These are phyloP conservation scores for Irpex rosettiformis DNA, from an alignment of 1,284 basidiomycete species.

Conservation along the genomic window DNA sequence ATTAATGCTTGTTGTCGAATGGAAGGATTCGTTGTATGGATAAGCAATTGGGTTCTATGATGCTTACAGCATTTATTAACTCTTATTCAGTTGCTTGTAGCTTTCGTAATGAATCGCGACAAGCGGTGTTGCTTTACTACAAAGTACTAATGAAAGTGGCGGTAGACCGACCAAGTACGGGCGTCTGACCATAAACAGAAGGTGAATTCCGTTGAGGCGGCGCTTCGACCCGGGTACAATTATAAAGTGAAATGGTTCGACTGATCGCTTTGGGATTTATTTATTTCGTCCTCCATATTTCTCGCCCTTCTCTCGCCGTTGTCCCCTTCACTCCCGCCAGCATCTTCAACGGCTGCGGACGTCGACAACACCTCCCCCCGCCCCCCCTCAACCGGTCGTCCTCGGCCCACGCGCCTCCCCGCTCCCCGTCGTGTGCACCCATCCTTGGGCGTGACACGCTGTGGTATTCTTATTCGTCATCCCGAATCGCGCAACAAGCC, in stretches of 20 bases:
- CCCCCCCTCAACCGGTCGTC: conserved; percentile 15
- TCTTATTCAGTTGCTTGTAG: too few species aligned
- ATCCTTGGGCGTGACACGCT: too few species aligned
- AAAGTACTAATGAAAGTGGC: too few species aligned
- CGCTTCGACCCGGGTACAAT: background rate
- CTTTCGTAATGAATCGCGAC: too few species aligned
- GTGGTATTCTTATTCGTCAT: conserved; percentile 11
- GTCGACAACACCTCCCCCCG: conserved; percentile 5
- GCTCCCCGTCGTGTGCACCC: background rate
- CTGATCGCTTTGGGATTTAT: conserved; percentile 15
- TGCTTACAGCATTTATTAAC: too few species aligned
- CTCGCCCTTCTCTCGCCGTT: conserved; percentile 4
- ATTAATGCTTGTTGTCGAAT: background rate
- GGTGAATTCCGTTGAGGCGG: background rate
- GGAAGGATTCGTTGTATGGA: background rate
- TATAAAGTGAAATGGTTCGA: conserved; percentile 17
- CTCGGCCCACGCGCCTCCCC: conserved; percentile 1
- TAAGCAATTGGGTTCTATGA: background rate
- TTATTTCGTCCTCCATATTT: conserved; percentile 12
- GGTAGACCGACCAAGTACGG: background rate
- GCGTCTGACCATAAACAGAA: background rate
- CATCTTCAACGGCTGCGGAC: conserved; percentile 8
- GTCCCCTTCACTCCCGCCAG: conserved; percentile 9
- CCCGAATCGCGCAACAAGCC: background rate
- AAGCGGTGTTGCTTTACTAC: too few species aligned